Percentiles rank a stretch among this genome's conserved stretches.
Conservation (phyloP, 148 eudicot species). For the Linanthus parryae region DNA sequence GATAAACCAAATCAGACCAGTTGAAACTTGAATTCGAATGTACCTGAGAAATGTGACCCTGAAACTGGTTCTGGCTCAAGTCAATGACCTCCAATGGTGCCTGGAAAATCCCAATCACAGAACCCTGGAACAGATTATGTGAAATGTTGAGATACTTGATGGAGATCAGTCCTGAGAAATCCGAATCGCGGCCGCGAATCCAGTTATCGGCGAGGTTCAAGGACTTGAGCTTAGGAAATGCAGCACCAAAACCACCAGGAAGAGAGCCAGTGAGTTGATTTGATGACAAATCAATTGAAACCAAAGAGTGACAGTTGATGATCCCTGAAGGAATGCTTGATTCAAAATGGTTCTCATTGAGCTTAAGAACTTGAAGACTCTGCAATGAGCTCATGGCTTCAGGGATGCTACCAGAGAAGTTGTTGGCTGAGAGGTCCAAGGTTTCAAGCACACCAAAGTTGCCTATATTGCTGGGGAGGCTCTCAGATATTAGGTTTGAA, state of each 20-base stretch:
- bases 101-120: conserved; percentile 37
- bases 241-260: conserved; percentile 42
- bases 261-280: conserved; percentile 40
- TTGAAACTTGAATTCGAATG: conserved; percentile 29
- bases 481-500: conserved; percentile 30
- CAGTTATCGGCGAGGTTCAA: conserved; percentile 45
- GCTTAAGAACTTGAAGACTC: conserved; percentile 30
- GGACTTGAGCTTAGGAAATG: conserved; percentile 35
- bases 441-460: conserved; percentile 46
- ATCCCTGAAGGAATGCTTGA: conserved; percentile 40
- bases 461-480: conserved; percentile 45
- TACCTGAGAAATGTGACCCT: conserved; percentile 57
- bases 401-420: conserved; percentile 39
- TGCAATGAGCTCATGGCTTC: conserved; percentile 34
- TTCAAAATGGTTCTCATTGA: conserved; percentile 31
- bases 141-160: conserved; percentile 34
- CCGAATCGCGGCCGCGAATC: conserved; percentile 35
- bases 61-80: conserved; percentile 53
- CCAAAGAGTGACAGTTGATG: conserved; percentile 30
- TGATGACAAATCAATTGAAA: conserved; percentile 36
- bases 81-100: conserved; percentile 47
- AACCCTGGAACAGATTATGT: conserved; percentile 45
- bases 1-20: conserved; percentile 42
- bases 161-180: conserved; percentile 29
- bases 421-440: conserved; percentile 46